Evolutionary conservation across 352 stramenopile species (phyloP).

Genomic region (Achlya hypogyna): DNA sequence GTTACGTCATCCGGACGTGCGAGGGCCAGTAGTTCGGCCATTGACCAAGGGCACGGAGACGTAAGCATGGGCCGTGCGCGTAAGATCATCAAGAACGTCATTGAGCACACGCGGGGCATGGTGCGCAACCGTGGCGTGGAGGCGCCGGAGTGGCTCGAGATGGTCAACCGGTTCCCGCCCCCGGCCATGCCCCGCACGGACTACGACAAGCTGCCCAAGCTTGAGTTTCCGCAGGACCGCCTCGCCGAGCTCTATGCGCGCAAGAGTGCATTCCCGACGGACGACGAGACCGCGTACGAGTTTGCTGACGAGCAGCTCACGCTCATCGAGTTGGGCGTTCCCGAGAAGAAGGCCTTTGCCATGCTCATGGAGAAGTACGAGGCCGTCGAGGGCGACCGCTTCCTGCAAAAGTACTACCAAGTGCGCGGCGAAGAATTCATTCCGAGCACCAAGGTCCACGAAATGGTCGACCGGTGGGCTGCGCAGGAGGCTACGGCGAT

Average conservation of each 20-base stretch:
- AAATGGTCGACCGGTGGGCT: slow-evolving; percentile 76
- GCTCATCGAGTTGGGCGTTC: slow-evolving; percentile 72
- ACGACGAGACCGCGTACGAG: slow-evolving; percentile 76
- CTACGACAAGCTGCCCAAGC: slow-evolving; percentile 60
- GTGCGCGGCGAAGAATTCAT: slow-evolving; percentile 73
- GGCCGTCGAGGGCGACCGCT: slow-evolving; percentile 66
- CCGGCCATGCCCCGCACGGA: slow-evolving; percentile 63
- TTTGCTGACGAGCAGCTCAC: slow-evolving; percentile 81
- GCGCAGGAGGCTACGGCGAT: slow-evolving; percentile 65
- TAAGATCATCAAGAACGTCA: slow-evolving; percentile 68
- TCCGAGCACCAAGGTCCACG: slow-evolving; percentile 64
- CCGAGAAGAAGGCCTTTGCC: slow-evolving; percentile 68
- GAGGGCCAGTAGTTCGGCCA: slow-evolving; percentile 4
- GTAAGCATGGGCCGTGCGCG: slow-evolving; percentile 61
- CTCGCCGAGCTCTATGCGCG: slow-evolving; percentile 75
- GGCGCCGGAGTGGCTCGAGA: slow-evolving; percentile 50
- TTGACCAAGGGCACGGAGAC: neutral
- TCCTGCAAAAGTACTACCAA: slow-evolving; percentile 74
- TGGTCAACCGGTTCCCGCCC: slow-evolving; percentile 69
- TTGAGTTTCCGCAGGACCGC: slow-evolving; percentile 79
- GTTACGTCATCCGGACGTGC: neutral
- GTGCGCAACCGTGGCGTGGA: slow-evolving; percentile 73
- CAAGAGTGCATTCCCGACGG: slow-evolving; percentile 49
- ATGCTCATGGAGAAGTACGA: slow-evolving; percentile 81
- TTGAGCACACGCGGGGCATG: slow-evolving; percentile 68